Evolutionary conservation across 2,329 filamentous ascomycete species (phyloP).

Genomic region (Epichloe sp.): DNA sequence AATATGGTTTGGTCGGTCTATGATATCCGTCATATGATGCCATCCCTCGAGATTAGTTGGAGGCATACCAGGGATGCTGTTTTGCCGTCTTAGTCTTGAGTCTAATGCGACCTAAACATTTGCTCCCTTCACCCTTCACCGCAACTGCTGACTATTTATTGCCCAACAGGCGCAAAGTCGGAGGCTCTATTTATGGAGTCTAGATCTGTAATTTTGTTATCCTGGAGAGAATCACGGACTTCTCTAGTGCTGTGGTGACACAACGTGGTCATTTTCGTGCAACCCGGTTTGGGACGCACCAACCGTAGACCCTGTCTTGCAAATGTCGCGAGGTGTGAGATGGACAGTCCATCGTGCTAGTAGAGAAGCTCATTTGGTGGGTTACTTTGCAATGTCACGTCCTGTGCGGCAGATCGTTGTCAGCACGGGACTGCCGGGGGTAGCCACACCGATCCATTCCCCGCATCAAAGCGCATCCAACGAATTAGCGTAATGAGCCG

Average conservation of each 20-base stretch:
- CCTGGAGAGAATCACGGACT: background rate
- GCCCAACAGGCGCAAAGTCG: background rate
- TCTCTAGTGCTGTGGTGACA: background rate
- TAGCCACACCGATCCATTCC: background rate
- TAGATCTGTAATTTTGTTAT: no score
- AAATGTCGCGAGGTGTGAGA: background rate
- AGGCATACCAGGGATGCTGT: background rate
- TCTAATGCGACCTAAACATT: background rate
- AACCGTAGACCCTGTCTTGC: background rate
- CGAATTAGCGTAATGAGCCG: no score
- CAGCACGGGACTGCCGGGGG: background rate
- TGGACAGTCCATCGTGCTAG: background rate
- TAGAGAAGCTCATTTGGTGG: background rate
- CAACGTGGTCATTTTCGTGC: background rate
- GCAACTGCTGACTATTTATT: background rate
- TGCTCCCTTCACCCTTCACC: background rate
- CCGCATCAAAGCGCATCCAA: background rate
- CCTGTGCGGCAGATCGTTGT: background rate
- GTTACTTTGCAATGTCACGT: conserved; percentile 2
- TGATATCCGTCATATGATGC: conserved; percentile 2
- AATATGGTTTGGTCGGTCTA: background rate
- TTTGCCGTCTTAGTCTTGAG: background rate
- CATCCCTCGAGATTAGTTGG: background rate
- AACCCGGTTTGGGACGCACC: background rate
- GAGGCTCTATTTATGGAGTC: background rate